Evolutionary conservation across 306 rosid genomes (phyloP), one percentile per base, ranked within the genome.

Genomic region (Betula pendula): DNA sequence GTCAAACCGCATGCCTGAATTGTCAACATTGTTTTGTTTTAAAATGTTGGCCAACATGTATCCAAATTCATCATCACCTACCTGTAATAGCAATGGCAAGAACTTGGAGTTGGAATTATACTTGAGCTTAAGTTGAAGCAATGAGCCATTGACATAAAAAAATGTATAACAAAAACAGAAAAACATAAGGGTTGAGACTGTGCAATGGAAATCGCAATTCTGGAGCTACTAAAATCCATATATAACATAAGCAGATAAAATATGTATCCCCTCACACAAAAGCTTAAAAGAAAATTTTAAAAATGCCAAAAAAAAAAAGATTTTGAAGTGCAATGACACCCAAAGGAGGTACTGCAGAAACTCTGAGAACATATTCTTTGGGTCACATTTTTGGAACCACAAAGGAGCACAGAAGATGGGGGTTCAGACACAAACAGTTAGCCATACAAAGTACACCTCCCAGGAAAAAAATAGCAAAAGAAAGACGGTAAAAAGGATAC

Each of bases 51-150:
- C 89, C 81, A 94, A 79, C 97, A 94, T 84, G 58, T 86, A 69
- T 48, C 98, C 97, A 62, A 92, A 92, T 69, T 90, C 97, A 86
- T 94, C 98, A n/a, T 76, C 88, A 58, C 98, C 98, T 68, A 94
- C 98, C 98, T 94, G 81, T 58, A 73, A 72, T 24, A 71, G 68
- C 15, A 38, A 66, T 14, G 53, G 29, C 14, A 70, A 42, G 35
- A 33, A 31, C 27, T 66, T 66, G 35, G 48, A 19, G 38, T 10
- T 11, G 45, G 49, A 17, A n/a, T n/a, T 66, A 38, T n/a, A 27
- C 68, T 60, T 66, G 45, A 38, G 48, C 70, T 66, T 66, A 19
- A 35, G 48, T 66, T 66, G 3, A n/a, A 66, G 22, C 25, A 52
- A 63, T 31, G 25, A 82, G 62, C 22, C 27, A 42, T 13, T 44